Conservation (phyloP, 192 early-diverging fungal genomes). For the Umbelopsis sp. region DNA sequence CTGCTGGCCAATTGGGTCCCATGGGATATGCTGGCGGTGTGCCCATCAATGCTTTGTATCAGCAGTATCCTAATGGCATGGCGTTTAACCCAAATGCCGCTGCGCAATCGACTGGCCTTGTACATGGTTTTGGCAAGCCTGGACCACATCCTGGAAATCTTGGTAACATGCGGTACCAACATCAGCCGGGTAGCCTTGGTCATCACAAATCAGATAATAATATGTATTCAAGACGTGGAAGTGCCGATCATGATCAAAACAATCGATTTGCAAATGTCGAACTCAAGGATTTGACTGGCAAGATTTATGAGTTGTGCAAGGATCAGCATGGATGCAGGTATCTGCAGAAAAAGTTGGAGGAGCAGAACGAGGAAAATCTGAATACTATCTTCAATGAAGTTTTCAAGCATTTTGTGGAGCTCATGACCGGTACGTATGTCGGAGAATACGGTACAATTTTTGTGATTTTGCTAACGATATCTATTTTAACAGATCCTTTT, state of each 20-base stretch:
- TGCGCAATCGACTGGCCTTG: slow-evolving; percentile 9
- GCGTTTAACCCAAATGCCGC: slow-evolving; percentile 24
- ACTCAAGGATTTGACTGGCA: slow-evolving; percentile 71
- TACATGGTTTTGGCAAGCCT: slow-evolving; percentile 25
- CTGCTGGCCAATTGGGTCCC: slow-evolving; percentile 18
- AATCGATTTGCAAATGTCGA: slow-evolving; percentile 70
- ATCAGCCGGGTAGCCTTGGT: slow-evolving; percentile 21
- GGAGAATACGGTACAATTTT: not conserved
- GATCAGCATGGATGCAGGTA: slow-evolving; percentile 91
- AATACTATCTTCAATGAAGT: slow-evolving; percentile 80
- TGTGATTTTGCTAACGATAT: not conserved
- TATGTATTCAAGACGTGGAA: slow-evolving; percentile 33
- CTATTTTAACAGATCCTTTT: slow-evolving; percentile 72
- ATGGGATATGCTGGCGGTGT: slow-evolving; percentile 30
- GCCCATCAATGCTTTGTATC: slow-evolving; percentile 33
- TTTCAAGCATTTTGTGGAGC: slow-evolving; percentile 69
- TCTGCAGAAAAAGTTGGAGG: slow-evolving; percentile 86
- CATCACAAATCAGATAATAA: slow-evolving; percentile 43
- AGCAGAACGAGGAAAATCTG: slow-evolving; percentile 63
- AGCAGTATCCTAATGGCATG: slow-evolving; percentile 25
- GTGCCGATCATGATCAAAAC: slow-evolving; percentile 36
- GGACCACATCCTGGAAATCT: slow-evolving; percentile 13
- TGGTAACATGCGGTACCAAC: slow-evolving; percentile 8
- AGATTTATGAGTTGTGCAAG: slow-evolving; percentile 80
- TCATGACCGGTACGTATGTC: slow-evolving; percentile 76